phyloP scores from a whole-genome alignment of 2,329 filamentous ascomycete species.

The Boeremia exigua region DNA sequence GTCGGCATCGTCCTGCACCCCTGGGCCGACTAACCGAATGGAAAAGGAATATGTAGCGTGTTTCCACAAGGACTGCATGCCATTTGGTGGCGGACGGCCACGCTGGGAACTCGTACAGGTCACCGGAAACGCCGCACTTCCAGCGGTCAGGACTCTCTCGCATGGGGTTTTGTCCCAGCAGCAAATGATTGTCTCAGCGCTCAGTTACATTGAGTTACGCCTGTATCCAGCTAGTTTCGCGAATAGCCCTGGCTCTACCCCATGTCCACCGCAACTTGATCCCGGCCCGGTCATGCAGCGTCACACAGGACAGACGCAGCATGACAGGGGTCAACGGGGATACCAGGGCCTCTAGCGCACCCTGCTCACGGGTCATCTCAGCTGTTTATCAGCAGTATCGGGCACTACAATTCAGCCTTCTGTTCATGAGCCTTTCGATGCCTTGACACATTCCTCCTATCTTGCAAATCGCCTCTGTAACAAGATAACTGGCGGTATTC shows the following conservation, averaged over 20 bases:
- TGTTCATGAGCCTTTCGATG: background rate
- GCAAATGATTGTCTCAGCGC: constrained; percentile 18
- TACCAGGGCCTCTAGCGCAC: constrained; percentile 22
- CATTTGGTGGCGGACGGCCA: constrained; percentile 4
- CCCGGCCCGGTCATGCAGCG: constrained; percentile 27
- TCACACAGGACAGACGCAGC: constrained; percentile 26
- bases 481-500: background rate
- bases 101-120: constrained; percentile 13
- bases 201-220: constrained; percentile 22
- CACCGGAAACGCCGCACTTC: constrained; percentile 18
- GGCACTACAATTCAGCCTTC: constrained; percentile 10
- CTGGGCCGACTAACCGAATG: constrained; percentile 5
- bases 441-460: background rate
- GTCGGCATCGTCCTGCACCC: background rate
- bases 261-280: constrained; percentile 30
- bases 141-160: constrained; percentile 8
- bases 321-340: constrained; percentile 29
- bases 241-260: constrained; percentile 13
- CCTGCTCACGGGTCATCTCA: constrained; percentile 18
- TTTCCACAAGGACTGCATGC: constrained; percentile 10
- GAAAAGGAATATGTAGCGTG: constrained; percentile 22
- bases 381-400: constrained; percentile 26
- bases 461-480: background rate
- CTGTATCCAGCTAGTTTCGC: constrained; percentile 26
- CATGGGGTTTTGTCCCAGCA: constrained; percentile 4